Conservation (phyloP, 352 stramenopile species). For the Phytophthora multivora region DNA sequence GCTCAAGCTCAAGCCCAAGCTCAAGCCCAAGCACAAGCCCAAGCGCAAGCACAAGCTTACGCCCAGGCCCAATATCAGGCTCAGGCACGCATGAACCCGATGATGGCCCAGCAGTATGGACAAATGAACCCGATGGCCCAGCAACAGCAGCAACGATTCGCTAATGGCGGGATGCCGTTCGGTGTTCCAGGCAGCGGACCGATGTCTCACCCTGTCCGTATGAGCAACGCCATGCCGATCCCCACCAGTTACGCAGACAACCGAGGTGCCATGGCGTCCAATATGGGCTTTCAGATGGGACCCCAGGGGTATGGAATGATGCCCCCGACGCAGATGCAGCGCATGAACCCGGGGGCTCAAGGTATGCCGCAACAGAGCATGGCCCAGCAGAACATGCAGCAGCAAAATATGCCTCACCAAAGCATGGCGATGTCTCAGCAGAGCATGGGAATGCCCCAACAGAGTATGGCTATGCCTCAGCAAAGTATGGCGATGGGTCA, state of each 20-base stretch:
- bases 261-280: conserved; percentile 32
- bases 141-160: conserved; percentile 51
- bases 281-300: conserved; percentile 49
- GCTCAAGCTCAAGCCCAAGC: conserved; percentile 31
- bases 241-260: conserved; percentile 42
- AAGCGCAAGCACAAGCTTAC: conserved; percentile 45
- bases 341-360: conserved; percentile 39
- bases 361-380: conserved; percentile 39
- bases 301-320: conserved; percentile 65
- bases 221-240: conserved; percentile 39
- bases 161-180: conserved; percentile 45
- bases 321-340: conserved; percentile 37
- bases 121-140: conserved; percentile 43
- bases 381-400: conserved; percentile 35
- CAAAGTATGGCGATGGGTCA: conserved; percentile 30
- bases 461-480: conserved; percentile 30
- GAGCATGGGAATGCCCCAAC: conserved; percentile 29
- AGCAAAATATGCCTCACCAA: conserved; percentile 36
- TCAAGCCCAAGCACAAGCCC: conserved; percentile 33
- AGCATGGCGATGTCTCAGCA: conserved; percentile 40
- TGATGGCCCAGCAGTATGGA: conserved; percentile 45
- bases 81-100: conserved; percentile 64
- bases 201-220: conserved; percentile 32
- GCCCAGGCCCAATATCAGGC: conserved; percentile 65
- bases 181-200: conserved; percentile 26